A percentile compares a stretch with the other conserved stretches of the same genome.
These are phyloP conservation scores for Starmerella bombicola DNA, from an alignment of 805 yeast genomes.

Conservation along the genomic window DNA sequence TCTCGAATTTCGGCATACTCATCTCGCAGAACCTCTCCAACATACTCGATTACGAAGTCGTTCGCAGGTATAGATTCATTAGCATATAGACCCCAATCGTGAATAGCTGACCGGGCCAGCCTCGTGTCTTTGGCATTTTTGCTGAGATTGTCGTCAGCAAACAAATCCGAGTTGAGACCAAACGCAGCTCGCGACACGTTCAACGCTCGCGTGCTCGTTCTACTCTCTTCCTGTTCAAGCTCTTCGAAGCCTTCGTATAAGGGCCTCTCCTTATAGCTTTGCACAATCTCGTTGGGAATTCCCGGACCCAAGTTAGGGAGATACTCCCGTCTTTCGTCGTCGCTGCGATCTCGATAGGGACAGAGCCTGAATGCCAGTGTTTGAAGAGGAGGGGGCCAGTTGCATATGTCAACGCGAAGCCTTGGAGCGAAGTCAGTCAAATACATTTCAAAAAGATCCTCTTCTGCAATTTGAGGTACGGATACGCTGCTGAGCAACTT, in stretches of 20 bases:
- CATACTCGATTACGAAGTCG: conserved; percentile 96
- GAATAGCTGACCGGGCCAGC: conserved; percentile 94
- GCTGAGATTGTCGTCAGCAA: conserved; percentile 74
- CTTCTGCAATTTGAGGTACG: neutral
- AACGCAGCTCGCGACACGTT: conserved; percentile 36
- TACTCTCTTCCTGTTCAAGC: conserved; percentile 75
- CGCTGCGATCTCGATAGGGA: conserved; percentile 2
- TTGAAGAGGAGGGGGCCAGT: conserved; percentile 4
- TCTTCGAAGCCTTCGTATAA: conserved; percentile 8
- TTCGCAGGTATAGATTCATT: conserved; percentile 88
- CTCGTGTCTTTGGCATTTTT: conserved; percentile 87
- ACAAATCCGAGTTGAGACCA: conserved; percentile 50
- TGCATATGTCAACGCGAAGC: neutral
- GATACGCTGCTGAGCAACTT: neutral
- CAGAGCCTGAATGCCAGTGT: conserved; percentile 6
- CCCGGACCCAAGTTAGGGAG: conserved; percentile 5
- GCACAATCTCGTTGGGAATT: conserved; percentile 12
- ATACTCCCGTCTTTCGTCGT: conserved; percentile 10
- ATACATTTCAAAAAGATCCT: neutral
- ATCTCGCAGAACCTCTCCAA: conserved; percentile 87
- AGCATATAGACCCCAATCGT: conserved; percentile 96
- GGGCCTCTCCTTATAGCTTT: conserved; percentile 9
- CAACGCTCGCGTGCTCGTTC: conserved; percentile 83
- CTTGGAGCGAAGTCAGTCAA: neutral
- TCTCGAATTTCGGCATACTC: conserved; percentile 92